Evolutionary conservation across 495 filamentous ascomycete genomes (phyloP), one percentile per base, ranked within the genome.

Genomic region (Aspergillus sclerotioniger): DNA sequence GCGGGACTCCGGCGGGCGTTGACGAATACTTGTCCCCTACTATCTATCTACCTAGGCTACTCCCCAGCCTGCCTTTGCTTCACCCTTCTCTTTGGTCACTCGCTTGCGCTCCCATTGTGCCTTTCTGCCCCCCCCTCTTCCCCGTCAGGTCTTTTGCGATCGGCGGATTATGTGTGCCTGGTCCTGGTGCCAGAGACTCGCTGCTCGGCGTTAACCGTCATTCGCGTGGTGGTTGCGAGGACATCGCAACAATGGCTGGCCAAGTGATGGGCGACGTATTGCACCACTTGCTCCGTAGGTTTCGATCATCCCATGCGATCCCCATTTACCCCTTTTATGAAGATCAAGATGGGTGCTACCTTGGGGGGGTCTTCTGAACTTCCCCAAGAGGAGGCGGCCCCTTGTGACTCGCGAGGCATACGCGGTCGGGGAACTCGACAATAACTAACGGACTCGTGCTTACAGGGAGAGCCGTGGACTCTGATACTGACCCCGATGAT

Each of bases 401-500:
- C 25, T 25, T 25, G 25, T 25, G 25, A 25, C 25, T n/a, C n/a
- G n/a, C n/a, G n/a, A n/a, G n/a, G 25, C 25, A 25, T 25, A 15
- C 16, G 47, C 47, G 21, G 31, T 32, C 47, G 33, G 9, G 12
- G 25, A 39, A 37, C 31, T 19, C 20, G 33, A 28, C 3, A 32
- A 20, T 13, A 55, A 56, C 68, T 75, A 56, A 76, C 46, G 45
- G 31, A 16, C 51, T 49, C 13, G 21, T 51, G 31, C 51, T 45
- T 58, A 39, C 6, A 74, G 72, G 71, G 63, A 67, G 70, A 67
- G 67, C 66, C 52, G 57, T 65, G 51, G 65, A 73, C 54, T 72
- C 60, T 50, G 79, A 81, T 53, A 70, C 72, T 39, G 79, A 82
- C 57, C 79, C 80, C 45, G 80, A 78, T 56, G 75, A 81, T 77